Base-by-base conservation (phyloP, 2,329 filamentous ascomycete species). In the Paraphoma chrysanthemicola region DNA sequence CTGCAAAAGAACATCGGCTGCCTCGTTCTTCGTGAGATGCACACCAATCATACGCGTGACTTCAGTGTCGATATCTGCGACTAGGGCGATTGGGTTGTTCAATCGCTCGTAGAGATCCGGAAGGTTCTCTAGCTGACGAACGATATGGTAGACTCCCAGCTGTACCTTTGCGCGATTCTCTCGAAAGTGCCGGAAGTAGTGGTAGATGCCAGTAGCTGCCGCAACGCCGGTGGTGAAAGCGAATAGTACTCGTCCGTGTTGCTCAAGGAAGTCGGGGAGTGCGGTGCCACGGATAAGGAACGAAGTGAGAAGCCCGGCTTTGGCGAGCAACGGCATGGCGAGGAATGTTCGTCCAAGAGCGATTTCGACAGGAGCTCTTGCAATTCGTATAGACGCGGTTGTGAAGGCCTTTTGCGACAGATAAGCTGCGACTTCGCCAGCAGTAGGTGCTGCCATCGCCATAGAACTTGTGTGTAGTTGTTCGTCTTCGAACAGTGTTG, bases 81-180 rank as follows among this genome's bases (percentile, higher is more conserved):
- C 43, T 4, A 63, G 44, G 36, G 43, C 6, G 1, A 51, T 41
- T 11, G 60, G 60, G 11, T 49, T 5, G 3, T 51, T 14, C 6
- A 49, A 17, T 1, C 18, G 49, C 1, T 12, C 29, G 3, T 47
- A 10, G 16, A 51, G 44, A 2, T 54, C 43, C 11, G 56, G 51
- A 11, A 48, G 28, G 29, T 39, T 52, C 23, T 64, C 56, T 9
- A 61, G 29, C 12, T 54, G 44, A 36, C 58, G 61, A 30, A 53
- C 16, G 36, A 68, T 42, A n/a, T 63, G 59, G 33, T 41, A 62
- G 12, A 68, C 48, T 1, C 60, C 64, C 7, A 65, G 57, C 49
- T 66, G 52, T 8, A 66, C 47, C 45, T 63, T 63, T 11, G 51
- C 50, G 28, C 51, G 53, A 43, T 62, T 47, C 9, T 51, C 16